A percentile compares a stretch with the other conserved stretches of the same genome.
Evolutionary conservation across 805 yeast genomes (phyloP).

Genomic region (Peterozyma toletana): DNA sequence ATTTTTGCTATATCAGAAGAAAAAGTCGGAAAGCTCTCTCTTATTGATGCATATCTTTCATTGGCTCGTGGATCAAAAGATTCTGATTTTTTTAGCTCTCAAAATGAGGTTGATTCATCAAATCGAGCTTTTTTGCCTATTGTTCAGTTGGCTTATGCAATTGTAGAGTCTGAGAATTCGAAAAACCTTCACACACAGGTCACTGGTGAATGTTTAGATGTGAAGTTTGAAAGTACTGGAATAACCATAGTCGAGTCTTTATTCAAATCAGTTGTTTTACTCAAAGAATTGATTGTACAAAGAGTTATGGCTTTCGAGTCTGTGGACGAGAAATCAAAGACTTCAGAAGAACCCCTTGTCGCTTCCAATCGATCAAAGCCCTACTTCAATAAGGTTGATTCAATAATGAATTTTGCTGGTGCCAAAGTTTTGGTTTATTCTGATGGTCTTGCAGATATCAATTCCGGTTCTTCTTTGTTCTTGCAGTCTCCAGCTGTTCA

Average conservation of each 20-base stretch:
- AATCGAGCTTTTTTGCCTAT: slow-evolving; percentile 66
- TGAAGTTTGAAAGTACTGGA: slow-evolving; percentile 51
- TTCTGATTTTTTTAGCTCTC: slow-evolving; percentile 37
- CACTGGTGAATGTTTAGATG: slow-evolving; percentile 65
- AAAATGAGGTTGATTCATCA: slow-evolving; percentile 36
- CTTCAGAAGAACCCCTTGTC: background rate
- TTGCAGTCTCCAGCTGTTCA: slow-evolving; percentile 73
- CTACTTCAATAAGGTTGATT: slow-evolving; percentile 18
- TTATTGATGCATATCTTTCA: slow-evolving; percentile 63
- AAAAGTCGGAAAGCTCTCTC: slow-evolving; percentile 56
- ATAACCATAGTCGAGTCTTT: slow-evolving; percentile 47
- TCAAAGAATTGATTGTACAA: slow-evolving; percentile 13
- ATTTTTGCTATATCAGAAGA: slow-evolving; percentile 61
- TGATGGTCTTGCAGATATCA: slow-evolving; percentile 32
- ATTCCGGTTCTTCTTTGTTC: slow-evolving; percentile 42
- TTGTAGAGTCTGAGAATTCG: slow-evolving; percentile 16
- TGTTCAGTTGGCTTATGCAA: slow-evolving; percentile 49
- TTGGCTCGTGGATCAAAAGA: slow-evolving; percentile 58
- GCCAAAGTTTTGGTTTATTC: slow-evolving; percentile 49
- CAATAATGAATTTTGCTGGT: slow-evolving; percentile 57
- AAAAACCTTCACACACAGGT: slow-evolving; percentile 40
- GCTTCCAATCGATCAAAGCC: slow-evolving; percentile 6
- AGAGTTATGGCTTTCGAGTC: background rate
- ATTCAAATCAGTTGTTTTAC: slow-evolving; percentile 30
- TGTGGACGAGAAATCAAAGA: background rate